A percentile compares a stretch with the other conserved stretches of the same genome.
These are phyloP conservation scores for Phytopythium chamaehyphon DNA, from an alignment of 352 stramenopile genomes.

Conservation along the genomic window DNA sequence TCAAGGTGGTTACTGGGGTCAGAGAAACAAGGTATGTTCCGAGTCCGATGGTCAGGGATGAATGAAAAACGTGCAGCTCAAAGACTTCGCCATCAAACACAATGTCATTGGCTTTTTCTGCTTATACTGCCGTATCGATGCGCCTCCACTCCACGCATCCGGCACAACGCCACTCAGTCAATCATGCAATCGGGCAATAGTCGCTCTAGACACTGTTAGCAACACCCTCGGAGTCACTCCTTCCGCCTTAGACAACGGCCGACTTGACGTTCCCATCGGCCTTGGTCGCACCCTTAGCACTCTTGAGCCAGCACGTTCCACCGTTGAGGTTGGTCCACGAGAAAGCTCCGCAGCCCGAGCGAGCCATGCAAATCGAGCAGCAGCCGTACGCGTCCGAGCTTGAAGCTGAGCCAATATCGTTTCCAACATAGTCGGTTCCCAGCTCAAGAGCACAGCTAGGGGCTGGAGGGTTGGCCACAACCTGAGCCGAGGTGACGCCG, in stretches of 20 bases:
- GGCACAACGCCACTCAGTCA: too few species aligned
- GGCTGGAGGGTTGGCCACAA: constrained; percentile 12
- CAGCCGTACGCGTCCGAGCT: constrained; percentile 11
- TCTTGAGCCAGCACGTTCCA: constrained; percentile 61
- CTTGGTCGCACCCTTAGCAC: constrained; percentile 13
- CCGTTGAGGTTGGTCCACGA: constrained; percentile 39
- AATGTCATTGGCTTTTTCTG: too few species aligned
- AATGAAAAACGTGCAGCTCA: too few species aligned
- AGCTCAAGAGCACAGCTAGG: constrained; percentile 24
- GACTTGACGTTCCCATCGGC: constrained; percentile 8
- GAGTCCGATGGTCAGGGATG: too few species aligned
- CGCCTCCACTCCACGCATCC: too few species aligned
- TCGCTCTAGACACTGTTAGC: too few species aligned
- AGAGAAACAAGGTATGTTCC: too few species aligned
- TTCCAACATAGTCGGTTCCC: constrained; percentile 19
- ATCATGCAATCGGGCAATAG: too few species aligned
- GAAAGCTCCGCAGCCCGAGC: constrained; percentile 31
- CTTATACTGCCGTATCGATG: too few species aligned
- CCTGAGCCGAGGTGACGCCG: constrained; percentile 6
- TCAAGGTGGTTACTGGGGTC: too few species aligned
- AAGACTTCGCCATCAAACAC: too few species aligned
- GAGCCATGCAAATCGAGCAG: constrained; percentile 13
- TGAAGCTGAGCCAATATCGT: constrained; percentile 20
- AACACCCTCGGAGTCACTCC: too few species aligned
- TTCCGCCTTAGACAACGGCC: constrained; percentile 8